phyloP scores from a whole-genome alignment of 2,329 filamentous ascomycete genomes.

The Alternaria gansuensis region DNA sequence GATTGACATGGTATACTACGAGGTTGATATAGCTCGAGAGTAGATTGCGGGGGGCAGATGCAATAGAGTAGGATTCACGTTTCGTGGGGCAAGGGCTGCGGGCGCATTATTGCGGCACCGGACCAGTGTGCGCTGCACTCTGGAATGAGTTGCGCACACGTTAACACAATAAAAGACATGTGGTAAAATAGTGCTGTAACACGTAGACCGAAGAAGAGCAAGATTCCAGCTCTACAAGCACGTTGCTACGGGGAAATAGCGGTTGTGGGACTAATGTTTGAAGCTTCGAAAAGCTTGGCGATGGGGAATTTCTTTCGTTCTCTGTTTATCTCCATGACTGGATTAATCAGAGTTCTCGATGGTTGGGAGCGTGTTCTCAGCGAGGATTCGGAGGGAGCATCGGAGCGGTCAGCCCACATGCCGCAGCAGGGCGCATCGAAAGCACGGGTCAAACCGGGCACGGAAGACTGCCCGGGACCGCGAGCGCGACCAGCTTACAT shows the following conservation, averaged over 20 bases:
- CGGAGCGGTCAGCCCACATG: constrained; percentile 10
- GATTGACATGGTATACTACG: constrained; percentile 31
- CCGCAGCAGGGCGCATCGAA: constrained; percentile 5
- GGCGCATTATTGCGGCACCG: constrained; percentile 1
- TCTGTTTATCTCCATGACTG: no score
- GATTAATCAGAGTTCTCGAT: not conserved
- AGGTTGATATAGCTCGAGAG: no score
- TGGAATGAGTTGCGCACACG: no score
- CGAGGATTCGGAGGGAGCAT: constrained; percentile 6
- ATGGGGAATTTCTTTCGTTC: no score
- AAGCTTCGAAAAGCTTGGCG: no score
- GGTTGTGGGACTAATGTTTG: no score
- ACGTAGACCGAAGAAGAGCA: no score
- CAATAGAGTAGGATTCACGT: not conserved
- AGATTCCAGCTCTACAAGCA: no score
- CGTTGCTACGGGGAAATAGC: no score
- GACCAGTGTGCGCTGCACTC: no score
- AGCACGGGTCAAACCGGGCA: constrained; percentile 19
- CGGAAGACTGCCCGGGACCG: constrained; percentile 16
- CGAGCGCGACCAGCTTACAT: not conserved
- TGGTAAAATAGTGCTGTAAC: no score
- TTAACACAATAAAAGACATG: no score
- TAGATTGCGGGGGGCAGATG: not conserved
- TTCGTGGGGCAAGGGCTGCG: constrained; percentile 3
- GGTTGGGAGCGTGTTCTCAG: not conserved